Evolutionary conservation across 73 alveolate genomes (phyloP), one percentile per base, ranked within the genome.

Genomic region (Paramecium caudatum): DNA sequence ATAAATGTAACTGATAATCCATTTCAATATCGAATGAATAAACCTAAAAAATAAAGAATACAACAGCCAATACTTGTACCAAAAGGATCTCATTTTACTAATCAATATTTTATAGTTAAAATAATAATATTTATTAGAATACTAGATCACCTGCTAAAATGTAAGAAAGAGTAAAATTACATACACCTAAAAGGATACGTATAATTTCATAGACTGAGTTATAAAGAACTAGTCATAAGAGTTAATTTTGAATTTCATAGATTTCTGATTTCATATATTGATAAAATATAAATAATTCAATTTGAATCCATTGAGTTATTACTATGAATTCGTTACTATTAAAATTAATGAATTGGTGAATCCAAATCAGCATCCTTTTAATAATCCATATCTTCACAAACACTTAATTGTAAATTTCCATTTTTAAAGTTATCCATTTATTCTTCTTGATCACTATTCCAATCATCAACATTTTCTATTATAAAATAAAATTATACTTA

Each of bases 311-410:
- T n/a, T n/a, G n/a, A n/a, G n/a, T n/a, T n/a, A n/a, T n/a, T n/a
- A n/a, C n/a, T n/a, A n/a, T n/a, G n/a, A n/a, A n/a, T n/a, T n/a
- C n/a, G n/a, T n/a, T n/a, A n/a, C n/a, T n/a, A n/a, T n/a, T n/a
- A n/a, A 55, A 55, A 55, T 6, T 55, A 5, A 27, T 55, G 13
- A 5, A 55, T 12, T 27, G 80, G 80, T 0, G 80, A 55, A 8
- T 55, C 80, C 4, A 55, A 23, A 27, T 55, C 4, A 12, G 83
- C 83, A 15, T 33, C 33, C 2, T 65, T 32, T 65, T 65, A 30
- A 65, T 65, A 65, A 83, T 74, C 88, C 17, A 41, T 68, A 1
- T 45, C 32, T 68, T 74, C 88, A 45, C 88, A 74, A 1, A 36
- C 21, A 74, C 88, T 74, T n/a, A 74, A 74, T 39, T 43, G 1